phyloP scores from a whole-genome alignment of 2,329 filamentous ascomycete genomes.

The Metarhizium sp. region DNA sequence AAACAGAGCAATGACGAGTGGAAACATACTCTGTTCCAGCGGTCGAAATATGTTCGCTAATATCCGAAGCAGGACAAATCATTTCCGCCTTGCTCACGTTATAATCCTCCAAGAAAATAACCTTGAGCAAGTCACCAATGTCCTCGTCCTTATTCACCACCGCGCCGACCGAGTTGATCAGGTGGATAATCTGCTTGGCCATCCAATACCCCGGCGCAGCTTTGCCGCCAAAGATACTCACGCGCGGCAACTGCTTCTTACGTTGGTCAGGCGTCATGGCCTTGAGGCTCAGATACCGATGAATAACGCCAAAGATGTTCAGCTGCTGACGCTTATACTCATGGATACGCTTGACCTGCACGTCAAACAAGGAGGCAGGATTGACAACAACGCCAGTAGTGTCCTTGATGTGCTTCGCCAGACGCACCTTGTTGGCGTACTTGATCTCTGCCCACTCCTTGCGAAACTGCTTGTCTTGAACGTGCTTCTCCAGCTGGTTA shows the following conservation, averaged over 20 bases:
- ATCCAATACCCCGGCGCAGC: constrained; percentile 99
- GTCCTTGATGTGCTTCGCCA: constrained; percentile 84
- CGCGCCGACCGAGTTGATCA: constrained; percentile 83
- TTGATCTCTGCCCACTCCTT: constrained; percentile 97
- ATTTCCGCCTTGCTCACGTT: constrained; percentile 99
- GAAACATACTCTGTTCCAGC: constrained; percentile 73
- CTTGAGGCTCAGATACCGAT: constrained; percentile 87
- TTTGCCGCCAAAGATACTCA: constrained; percentile 96
- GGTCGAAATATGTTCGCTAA: constrained; percentile 97
- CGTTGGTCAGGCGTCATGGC: constrained; percentile 71
- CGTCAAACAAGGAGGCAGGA: constrained; percentile 81
- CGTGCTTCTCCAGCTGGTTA: constrained; percentile 74
- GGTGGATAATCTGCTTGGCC: constrained; percentile 97
- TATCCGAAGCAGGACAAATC: constrained; percentile 86
- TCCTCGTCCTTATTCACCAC: constrained; percentile 91
- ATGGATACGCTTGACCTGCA: constrained; percentile 98
- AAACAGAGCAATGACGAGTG: neutral
- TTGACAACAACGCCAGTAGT: constrained; percentile 76
- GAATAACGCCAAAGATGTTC: constrained; percentile 97
- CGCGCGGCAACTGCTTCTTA: constrained; percentile 78
- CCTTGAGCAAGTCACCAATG: constrained; percentile 89
- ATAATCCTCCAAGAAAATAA: constrained; percentile 96
- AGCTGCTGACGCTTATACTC: constrained; percentile 99
- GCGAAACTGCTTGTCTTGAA: constrained; percentile 82
- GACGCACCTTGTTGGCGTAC: constrained; percentile 84